Conservation (phyloP, 2,329 filamentous ascomycete species). For the Fusarium fujikuroi region DNA sequence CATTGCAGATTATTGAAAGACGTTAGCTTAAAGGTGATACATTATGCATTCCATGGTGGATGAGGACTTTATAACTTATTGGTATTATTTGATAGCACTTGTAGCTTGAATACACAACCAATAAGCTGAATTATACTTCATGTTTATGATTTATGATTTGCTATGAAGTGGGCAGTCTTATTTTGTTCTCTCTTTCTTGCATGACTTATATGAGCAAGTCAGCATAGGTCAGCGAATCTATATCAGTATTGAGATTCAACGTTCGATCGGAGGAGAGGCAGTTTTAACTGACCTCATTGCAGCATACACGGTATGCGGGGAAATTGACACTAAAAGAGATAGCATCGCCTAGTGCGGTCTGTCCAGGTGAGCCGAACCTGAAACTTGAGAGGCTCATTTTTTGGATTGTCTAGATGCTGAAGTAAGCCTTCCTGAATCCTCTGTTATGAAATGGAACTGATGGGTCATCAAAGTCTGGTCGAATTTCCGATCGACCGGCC, state of each 20-base stretch:
- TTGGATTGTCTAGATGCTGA: no score
- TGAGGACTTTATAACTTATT: not conserved
- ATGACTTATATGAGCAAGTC: not conserved
- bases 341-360: fast-evolving
- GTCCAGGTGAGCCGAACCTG: no score
- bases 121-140: fast-evolving
- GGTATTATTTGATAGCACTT: fast-evolving
- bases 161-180: not conserved
- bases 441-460: no score
- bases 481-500: no score
- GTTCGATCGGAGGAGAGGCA: fast-evolving
- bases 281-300: fast-evolving
- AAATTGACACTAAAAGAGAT: fast-evolving
- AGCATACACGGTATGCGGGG: not conserved
- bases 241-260: fast-evolving
- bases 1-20: not conserved
- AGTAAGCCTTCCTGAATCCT: no score
- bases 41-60: fast-evolving
- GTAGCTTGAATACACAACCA: not conserved
- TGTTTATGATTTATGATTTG: fast-evolving
- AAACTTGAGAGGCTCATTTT: not conserved
- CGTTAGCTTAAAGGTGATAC: fast-evolving
- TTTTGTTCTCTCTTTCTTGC: no score
- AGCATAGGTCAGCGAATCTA: not conserved
- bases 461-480: no score